A percentile compares a stretch with the other conserved stretches of the same genome.
Conservation (phyloP, 2,329 filamentous ascomycete species). For the Epicoccum sorghinum region DNA sequence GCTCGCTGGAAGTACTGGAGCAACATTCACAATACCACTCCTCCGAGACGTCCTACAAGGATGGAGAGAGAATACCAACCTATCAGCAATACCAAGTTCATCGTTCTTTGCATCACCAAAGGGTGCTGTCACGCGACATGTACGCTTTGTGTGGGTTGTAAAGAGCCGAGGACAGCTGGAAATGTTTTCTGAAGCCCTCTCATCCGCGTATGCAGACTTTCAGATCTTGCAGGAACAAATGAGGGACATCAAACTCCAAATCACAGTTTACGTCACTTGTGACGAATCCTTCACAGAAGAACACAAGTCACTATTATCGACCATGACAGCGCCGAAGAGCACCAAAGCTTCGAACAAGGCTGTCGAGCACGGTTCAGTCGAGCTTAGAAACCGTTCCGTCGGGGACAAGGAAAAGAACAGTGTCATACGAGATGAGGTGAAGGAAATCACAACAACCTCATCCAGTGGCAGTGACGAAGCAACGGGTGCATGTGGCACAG, state of each 20-base stretch:
- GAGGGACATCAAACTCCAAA: slow-evolving; percentile 54
- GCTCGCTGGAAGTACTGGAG: slow-evolving; percentile 65
- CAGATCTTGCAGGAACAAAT: slow-evolving; percentile 45
- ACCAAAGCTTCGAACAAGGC: slow-evolving; percentile 4
- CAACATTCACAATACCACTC: slow-evolving; percentile 63
- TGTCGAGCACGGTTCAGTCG: slow-evolving; percentile 24
- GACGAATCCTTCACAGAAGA: slow-evolving; percentile 55
- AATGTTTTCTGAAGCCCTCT: slow-evolving; percentile 61
- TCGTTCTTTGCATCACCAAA: slow-evolving; percentile 27
- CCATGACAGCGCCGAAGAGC: slow-evolving; percentile 27
- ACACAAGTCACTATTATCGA: slow-evolving; percentile 40
- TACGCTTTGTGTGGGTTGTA: slow-evolving; percentile 65
- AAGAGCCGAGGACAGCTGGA: slow-evolving; percentile 59
- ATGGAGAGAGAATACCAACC: slow-evolving; percentile 46
- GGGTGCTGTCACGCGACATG: slow-evolving; percentile 53
- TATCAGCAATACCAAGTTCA: neutral
- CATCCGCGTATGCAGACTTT: slow-evolving; percentile 52
- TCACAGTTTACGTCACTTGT: slow-evolving; percentile 63
- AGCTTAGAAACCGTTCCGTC: slow-evolving; percentile 21
- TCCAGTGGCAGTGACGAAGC: slow-evolving; percentile 13
- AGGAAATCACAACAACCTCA: slow-evolving; percentile 2
- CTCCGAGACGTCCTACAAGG: slow-evolving; percentile 61
- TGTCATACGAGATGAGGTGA: slow-evolving; percentile 23
- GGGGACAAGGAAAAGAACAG: slow-evolving; percentile 26
- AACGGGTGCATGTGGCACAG: slow-evolving; percentile 35